A percentile compares a stretch with the other conserved stretches of the same genome.
phyloP scores from a whole-genome alignment of 2,329 filamentous ascomycete genomes.

The Cercospora sesami region DNA sequence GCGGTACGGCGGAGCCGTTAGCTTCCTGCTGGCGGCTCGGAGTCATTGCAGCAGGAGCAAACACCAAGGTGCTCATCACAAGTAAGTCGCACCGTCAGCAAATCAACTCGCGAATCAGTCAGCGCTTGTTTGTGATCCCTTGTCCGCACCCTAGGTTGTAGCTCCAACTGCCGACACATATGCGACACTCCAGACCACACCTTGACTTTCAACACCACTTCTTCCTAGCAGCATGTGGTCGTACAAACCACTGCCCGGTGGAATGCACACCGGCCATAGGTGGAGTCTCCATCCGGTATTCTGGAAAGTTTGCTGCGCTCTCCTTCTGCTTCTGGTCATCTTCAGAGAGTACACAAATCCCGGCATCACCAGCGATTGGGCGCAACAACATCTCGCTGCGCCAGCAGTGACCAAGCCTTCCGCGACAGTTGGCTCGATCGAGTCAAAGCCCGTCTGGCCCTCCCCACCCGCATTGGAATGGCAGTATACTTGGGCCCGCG shows the following conservation, averaged over 20 bases:
- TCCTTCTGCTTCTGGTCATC: not conserved
- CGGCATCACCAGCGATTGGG: not conserved
- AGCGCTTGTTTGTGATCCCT: not conserved
- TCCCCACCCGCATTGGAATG: constrained; percentile 7
- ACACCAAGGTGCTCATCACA: not conserved
- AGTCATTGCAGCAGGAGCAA: not conserved
- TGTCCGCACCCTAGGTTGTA: not conserved
- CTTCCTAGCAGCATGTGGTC: not conserved
- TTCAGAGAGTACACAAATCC: constrained; percentile 1
- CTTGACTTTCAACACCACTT: not conserved
- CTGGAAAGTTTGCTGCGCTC: not conserved
- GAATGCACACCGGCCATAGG: not conserved
- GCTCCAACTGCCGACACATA: not conserved
- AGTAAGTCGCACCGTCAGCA: not conserved
- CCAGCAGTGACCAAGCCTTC: not conserved
- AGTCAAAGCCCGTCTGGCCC: not conserved
- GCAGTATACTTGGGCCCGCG: constrained; percentile 29
- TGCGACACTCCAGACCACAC: not conserved
- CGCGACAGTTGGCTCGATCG: not conserved
- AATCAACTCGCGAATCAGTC: not conserved
- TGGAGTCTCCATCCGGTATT: not conserved
- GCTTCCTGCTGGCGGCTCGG: not conserved
- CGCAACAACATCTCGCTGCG: not conserved
- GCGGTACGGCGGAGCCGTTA: not conserved
- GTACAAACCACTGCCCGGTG: not conserved